A percentile compares a stretch with the other conserved stretches of the same genome.
Conservation (phyloP, 1,284 basidiomycete genomes). For the Melampsora americana region DNA sequence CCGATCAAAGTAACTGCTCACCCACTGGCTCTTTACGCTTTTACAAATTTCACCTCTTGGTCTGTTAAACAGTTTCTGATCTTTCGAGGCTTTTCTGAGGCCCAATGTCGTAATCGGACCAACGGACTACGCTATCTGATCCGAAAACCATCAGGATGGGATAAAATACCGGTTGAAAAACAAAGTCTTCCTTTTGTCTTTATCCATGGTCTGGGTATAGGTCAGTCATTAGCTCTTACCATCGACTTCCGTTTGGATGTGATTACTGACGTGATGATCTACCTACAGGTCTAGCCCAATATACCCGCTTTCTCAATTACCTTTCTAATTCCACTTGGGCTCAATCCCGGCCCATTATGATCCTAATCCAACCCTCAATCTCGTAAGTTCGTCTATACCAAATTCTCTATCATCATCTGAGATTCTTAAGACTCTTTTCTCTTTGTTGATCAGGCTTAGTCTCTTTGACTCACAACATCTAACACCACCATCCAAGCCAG, state of each 20-base stretch:
- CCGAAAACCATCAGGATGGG: constrained; percentile 44
- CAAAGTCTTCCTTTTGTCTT: constrained; percentile 46
- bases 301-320: constrained; percentile 16
- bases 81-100: background rate
- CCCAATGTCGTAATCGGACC: constrained; percentile 10
- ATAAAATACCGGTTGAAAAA: constrained; percentile 38
- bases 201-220: constrained; percentile 31
- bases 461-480: constrained; percentile 50
- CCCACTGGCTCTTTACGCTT: constrained; percentile 46
- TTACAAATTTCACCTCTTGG: constrained; percentile 12
- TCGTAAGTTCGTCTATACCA: constrained; percentile 6
- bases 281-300: constrained; percentile 28
- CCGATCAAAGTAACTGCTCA: constrained; percentile 49
- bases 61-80: constrained; percentile 17
- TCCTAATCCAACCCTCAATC: constrained; percentile 52
- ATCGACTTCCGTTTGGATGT: too few relatives aligned
- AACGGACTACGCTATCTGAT: constrained; percentile 49
- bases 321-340: constrained; percentile 29
- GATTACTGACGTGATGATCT: background rate
- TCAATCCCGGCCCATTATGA: constrained; percentile 48
- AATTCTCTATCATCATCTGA: background rate
- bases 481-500: constrained; percentile 48
- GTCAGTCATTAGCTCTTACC: constrained; percentile 1
- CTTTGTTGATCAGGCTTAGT: constrained; percentile 44
- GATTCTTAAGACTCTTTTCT: background rate